Evolutionary conservation across 2,329 filamentous ascomycete species (phyloP), one percentile per base, ranked within the genome.

Genomic region (Tolypocladium pustulatum): DNA sequence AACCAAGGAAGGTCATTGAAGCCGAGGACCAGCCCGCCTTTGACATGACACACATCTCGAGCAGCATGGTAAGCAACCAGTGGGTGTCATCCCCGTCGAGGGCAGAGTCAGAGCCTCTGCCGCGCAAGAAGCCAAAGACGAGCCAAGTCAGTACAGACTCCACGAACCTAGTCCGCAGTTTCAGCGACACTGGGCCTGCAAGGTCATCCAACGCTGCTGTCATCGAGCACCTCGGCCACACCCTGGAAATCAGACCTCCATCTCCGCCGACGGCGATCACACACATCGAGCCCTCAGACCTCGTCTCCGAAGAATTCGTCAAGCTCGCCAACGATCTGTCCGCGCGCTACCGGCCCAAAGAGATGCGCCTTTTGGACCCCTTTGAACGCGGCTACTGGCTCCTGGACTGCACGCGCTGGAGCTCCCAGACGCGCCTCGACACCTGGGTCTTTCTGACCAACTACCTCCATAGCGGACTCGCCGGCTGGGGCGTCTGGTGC

Each of bases 381-480:
- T 81, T 87, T 41, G 91, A 96, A 69, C 80, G 92, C 20, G 92
- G 91, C 0, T 85, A 89, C 71, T 97, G 92, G 92, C 70, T 77
- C 2, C 66, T 96, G 5, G 75, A 85, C 62, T 85, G 81, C 63
- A 67, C 72, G 0, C 56, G 64, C 1, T 91, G 87, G 87, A 67
- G 73, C 0, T 57, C 67, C 0, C 69, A 72, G 0, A 66, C 78
- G 4, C 80, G 82, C 55, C 69, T 75, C 20, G 73, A 78, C 2
- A 79, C 85, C 9, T 92, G 89, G 88, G 70, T 73, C 0, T 85
- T 81, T 56, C 72, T 91, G 30, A 75, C 75, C 7, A 79, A 85
- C 20, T 82, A 84, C 55, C 73, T 95, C 38, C 74, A 74, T 7
- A 76, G 75, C 32, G 84, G 85, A 0, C 73, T 77, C 27, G 80